phyloP scores from a whole-genome alignment of 2,329 filamentous ascomycete species.

The Sclerotinia subarctica region DNA sequence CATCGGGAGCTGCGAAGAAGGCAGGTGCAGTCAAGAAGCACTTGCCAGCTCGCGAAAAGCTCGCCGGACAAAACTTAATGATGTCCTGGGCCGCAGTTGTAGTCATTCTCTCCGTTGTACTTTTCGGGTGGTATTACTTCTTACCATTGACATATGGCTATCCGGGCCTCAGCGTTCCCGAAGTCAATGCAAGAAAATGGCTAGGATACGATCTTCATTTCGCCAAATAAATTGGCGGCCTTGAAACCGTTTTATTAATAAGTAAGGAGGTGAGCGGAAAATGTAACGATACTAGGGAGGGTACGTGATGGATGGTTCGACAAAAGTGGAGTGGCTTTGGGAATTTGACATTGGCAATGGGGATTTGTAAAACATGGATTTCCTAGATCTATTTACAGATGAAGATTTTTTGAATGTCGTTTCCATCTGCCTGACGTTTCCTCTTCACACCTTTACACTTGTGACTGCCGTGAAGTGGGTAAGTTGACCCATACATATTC shows the following conservation, averaged over 20 bases:
- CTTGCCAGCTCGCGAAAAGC: conserved; percentile 75
- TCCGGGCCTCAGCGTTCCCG: conserved; percentile 75
- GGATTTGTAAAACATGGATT: conserved; percentile 1
- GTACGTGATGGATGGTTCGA: neutral
- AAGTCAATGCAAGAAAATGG: conserved; percentile 87
- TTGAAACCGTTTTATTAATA: neutral
- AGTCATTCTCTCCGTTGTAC: conserved; percentile 64
- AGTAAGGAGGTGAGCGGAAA: neutral
- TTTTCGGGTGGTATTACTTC: conserved; percentile 88
- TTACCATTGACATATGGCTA: conserved; percentile 93
- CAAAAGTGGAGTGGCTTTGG: neutral
- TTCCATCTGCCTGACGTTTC: neutral
- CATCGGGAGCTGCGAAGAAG: conserved; percentile 45
- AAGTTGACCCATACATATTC: too few relatives aligned
- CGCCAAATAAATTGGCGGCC: conserved; percentile 64
- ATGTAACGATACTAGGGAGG: conserved; percentile 3
- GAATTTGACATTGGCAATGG: conserved; percentile 3
- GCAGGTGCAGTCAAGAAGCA: conserved; percentile 51
- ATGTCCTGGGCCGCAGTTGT: conserved; percentile 74
- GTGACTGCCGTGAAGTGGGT: neutral
- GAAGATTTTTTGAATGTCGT: neutral
- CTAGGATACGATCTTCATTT: conserved; percentile 97
- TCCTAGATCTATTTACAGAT: neutral
- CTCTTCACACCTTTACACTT: neutral
- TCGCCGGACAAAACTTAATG: conserved; percentile 73